These are phyloP conservation scores for Lagenidium giganteum DNA, from an alignment of 352 stramenopile species.

Conservation along the genomic window DNA sequence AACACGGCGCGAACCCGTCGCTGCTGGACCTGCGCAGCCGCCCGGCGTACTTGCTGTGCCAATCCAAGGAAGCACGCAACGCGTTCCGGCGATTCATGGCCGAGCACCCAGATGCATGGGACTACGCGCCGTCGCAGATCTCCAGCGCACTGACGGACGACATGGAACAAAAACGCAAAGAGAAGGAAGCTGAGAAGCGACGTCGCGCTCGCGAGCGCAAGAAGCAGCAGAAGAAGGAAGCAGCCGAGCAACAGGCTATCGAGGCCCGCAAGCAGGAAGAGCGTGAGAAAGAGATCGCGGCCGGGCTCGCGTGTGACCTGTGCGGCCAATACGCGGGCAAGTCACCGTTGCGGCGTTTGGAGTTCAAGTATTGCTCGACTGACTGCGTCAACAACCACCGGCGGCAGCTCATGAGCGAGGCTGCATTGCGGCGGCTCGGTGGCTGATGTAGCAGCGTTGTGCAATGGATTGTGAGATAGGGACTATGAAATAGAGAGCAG, in stretches of 20 bases:
- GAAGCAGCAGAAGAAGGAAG: conserved; percentile 85
- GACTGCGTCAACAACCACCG: conserved; percentile 92
- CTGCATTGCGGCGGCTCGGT: conserved; percentile 78
- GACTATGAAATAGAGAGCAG: too few relatives aligned
- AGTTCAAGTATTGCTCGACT: conserved; percentile 93
- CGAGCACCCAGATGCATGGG: conserved; percentile 73
- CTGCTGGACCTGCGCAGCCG: conserved; percentile 75
- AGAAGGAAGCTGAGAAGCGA: conserved; percentile 87
- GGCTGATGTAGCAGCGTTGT: conserved; percentile 13
- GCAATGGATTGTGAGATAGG: too few relatives aligned
- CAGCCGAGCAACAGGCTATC: conserved; percentile 56
- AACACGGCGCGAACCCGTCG: conserved; percentile 81
- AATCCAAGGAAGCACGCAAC: conserved; percentile 86
- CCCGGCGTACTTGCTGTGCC: conserved; percentile 88
- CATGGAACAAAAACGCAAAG: conserved; percentile 82
- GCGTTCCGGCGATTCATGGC: conserved; percentile 87
- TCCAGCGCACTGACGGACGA: conserved; percentile 66
- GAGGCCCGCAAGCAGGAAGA: conserved; percentile 59
- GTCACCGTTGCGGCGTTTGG: conserved; percentile 87
- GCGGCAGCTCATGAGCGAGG: conserved; percentile 90
- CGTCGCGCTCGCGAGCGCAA: conserved; percentile 86
- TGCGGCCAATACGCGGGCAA: conserved; percentile 82
- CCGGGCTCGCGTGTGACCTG: conserved; percentile 68
- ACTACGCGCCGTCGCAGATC: conserved; percentile 71
- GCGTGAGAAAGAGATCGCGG: conserved; percentile 64